A percentile compares a stretch with the other conserved stretches of the same genome.
Evolutionary conservation across 441 rosid genomes (phyloP).

Genomic region (Arabidopsis hybrid): DNA sequence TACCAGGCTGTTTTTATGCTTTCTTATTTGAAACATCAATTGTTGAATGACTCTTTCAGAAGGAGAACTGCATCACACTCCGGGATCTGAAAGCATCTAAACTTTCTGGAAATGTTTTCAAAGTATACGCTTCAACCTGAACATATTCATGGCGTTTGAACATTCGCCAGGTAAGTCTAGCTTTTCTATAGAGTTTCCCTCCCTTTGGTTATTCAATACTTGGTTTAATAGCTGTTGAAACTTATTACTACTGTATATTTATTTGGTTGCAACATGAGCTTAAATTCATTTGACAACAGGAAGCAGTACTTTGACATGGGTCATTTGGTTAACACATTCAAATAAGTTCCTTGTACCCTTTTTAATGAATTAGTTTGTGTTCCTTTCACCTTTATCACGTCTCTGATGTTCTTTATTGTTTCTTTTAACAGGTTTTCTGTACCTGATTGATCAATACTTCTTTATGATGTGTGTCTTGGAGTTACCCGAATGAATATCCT

Average conservation of each 20-base stretch:
- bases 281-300: no score
- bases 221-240: constrained; percentile 6
- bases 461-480: no score
- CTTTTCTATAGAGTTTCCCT: constrained; percentile 11
- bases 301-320: no score
- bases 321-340: no score
- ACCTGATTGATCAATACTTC: no score
- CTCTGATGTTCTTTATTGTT: no score
- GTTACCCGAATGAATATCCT: no score
- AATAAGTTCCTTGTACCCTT: no score
- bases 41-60: constrained; percentile 48
- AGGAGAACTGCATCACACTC: constrained; percentile 60
- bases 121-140: constrained; percentile 68
- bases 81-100: constrained; percentile 60
- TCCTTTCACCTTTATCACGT: no score
- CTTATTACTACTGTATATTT: neutral
- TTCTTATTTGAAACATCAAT: neutral
- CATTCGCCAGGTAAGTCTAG: constrained; percentile 57
- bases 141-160: constrained; percentile 66
- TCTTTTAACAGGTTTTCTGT: no score
- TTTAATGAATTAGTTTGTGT: no score
- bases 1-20: neutral
- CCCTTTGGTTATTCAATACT: constrained; percentile 7
- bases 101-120: constrained; percentile 68
- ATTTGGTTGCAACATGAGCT: neutral